Evolutionary conservation across 768 basidiomycete species (phyloP), one percentile per base, ranked within the genome.

Genomic region (Neoboletus subvelutipes): DNA sequence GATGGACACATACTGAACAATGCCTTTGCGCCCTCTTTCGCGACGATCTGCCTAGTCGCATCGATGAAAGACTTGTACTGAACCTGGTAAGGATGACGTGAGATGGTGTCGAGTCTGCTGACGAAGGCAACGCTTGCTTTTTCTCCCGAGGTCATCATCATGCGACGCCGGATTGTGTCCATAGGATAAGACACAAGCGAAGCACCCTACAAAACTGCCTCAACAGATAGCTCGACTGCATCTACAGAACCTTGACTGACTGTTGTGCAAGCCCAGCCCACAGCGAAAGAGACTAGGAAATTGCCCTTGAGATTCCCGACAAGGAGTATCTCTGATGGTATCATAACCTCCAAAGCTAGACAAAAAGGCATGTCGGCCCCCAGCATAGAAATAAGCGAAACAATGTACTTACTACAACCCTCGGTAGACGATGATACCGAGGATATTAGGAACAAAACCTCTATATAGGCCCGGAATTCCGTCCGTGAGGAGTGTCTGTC

Each of bases 101-200:
- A 59, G 36, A 41, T 24, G 5, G 13, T 4, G 1, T 24, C 24
- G 1, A 28, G 11, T 12, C 49, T 12, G n/a, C 17, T 24, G 8
- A 40, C 17, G 18, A n/a, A 26, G 18, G 22, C 15, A 37, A 26
- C 1, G 45, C 60, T 20, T 47, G 52, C 74, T 52, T 67, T 69
- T 56, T 75, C 71, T 29, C 76, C 77, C 0, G 73, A 74, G 15
- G 76, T 75, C 77, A 78, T 78, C 78, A 78, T 78, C 77, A 78
- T 79, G 52, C 78, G 66, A 50, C 78, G 68, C 22, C 77, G 68
- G 56, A 78, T 76, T 2, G 78, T 78, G 53, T 78, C 78, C 55
- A 78, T 65, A 3, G 76, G 77, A 50, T 78, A 78, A n/a, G 77
- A 68, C 26, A 68, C 71, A 39, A 75, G 55, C 9, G 75, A 64